phyloP scores from a whole-genome alignment of 2,329 filamentous ascomycete genomes.

The Phyllosticta citrichinensis region DNA sequence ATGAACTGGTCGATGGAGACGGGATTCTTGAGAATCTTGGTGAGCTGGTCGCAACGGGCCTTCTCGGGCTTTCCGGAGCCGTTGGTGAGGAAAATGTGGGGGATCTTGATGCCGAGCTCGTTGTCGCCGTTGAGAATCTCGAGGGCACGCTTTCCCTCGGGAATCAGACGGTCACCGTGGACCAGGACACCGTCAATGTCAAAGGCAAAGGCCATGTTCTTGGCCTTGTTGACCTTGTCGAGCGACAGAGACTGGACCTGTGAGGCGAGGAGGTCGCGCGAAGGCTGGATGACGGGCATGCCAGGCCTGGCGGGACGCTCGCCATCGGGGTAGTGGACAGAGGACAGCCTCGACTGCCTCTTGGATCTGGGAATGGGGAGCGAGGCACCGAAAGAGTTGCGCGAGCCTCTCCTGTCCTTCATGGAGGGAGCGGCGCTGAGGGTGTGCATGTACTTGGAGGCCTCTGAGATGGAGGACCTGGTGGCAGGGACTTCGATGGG shows the following conservation, averaged over 20 bases:
- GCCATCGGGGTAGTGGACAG: constrained; percentile 42
- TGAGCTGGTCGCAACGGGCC: constrained; percentile 55
- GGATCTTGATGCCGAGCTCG: constrained; percentile 68
- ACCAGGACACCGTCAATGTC: constrained; percentile 69
- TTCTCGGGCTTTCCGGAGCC: constrained; percentile 62
- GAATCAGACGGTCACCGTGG: constrained; percentile 61
- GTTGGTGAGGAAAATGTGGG: constrained; percentile 66
- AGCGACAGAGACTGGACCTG: constrained; percentile 59
- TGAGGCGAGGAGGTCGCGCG: constrained; percentile 57
- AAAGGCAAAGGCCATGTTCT: constrained; percentile 76
- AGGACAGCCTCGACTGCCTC: constrained; percentile 57
- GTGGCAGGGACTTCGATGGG: constrained; percentile 58
- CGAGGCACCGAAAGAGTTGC: constrained; percentile 66
- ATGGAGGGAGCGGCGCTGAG: constrained; percentile 58
- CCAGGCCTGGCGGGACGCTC: constrained; percentile 41
- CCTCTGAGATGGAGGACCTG: constrained; percentile 58
- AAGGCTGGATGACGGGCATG: constrained; percentile 50
- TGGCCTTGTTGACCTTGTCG: constrained; percentile 57
- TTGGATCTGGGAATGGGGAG: constrained; percentile 64
- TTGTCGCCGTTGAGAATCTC: constrained; percentile 67
- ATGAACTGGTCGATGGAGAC: constrained; percentile 66
- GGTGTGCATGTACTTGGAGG: constrained; percentile 61
- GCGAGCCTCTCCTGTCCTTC: constrained; percentile 56
- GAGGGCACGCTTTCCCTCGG: constrained; percentile 54
- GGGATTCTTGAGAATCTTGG: constrained; percentile 54